Evolutionary conservation across 352 stramenopile genomes (phyloP), one percentile per base, ranked within the genome.

Genomic region (Phytophthora podocarpi): DNA sequence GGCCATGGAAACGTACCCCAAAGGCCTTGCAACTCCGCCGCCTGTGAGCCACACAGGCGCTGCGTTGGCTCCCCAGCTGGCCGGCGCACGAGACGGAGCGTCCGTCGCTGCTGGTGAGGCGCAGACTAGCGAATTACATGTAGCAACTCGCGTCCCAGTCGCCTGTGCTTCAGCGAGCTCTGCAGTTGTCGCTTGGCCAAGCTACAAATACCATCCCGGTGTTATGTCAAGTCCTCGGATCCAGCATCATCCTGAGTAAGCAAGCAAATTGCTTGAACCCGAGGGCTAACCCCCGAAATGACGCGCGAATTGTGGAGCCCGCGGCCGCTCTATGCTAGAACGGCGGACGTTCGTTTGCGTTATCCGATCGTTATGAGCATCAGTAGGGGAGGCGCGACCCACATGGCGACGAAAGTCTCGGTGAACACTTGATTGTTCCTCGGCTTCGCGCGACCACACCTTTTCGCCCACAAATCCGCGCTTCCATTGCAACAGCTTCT

Each of bases 341-440:
- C 27, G 24, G 10, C 6, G 36, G 10, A 15, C 27, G 12, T 42
- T 62, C n/a, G n/a, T n/a, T n/a, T 40, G 37, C 31, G 37, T 59
- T 69, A 60, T 56, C 45, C 21, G 24, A 37, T 67, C 42, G 42
- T 31, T 18, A 55, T 50, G 32, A 55, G 26, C 49, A 67, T 45
- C 40, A 67, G 50, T 50, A 60, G 36, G 53, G 60, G 30, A 43
- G 26, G 12, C 39, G 20, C 58, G 8, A 5, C 31, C 23, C 57
- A 55, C 41, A 59, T 67, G 59, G 51, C 28, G 20, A 18, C 13
- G 10, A 59, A 35, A 41, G 20, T 27, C 45, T 37, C n/a, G 43
- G 62, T 62, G 48, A 70, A 31, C 55, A 53, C 34, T 67, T 56
- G 62, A 62, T 70, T 66, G 62, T 52, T 61, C 55, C 40, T 48